Evolutionary conservation across 129 eudicot genomes (phyloP).

Genomic region (Pulicaria dysenterica): DNA sequence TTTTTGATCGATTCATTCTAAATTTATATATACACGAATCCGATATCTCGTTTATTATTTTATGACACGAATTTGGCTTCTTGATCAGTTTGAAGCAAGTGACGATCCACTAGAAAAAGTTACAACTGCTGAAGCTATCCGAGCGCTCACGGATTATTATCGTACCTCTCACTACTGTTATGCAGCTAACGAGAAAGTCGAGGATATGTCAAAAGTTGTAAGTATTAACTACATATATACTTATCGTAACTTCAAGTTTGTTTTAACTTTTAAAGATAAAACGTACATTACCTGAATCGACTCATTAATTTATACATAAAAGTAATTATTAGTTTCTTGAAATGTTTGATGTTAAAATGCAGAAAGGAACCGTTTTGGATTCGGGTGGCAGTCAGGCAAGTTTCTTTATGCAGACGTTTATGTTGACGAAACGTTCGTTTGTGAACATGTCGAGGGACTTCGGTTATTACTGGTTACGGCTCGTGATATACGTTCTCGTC

Average conservation of each 20-base stretch:
- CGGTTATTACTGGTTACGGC: constrained; percentile 97
- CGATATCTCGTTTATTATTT: no score
- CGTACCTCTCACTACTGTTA: constrained; percentile 69
- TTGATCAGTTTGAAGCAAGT: constrained; percentile 64
- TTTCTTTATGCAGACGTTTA: constrained; percentile 86
- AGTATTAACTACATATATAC: constrained; percentile 11
- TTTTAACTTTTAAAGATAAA: not conserved
- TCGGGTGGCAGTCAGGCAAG: constrained; percentile 98
- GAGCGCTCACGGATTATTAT: constrained; percentile 66
- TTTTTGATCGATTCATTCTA: not conserved
- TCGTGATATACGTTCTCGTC: constrained; percentile 80
- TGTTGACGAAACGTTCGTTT: constrained; percentile 85
- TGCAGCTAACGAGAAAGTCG: constrained; percentile 67
- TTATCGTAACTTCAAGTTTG: not conserved
- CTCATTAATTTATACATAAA: not conserved
- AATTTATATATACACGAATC: no score
- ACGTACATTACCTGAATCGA: not conserved
- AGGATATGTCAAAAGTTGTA: constrained; percentile 83
- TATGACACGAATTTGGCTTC: no score
- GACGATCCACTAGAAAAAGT: constrained; percentile 91
- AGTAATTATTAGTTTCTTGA: not conserved
- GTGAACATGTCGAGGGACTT: constrained; percentile 98
- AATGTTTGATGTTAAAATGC: constrained; percentile 26
- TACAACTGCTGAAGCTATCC: constrained; percentile 88
- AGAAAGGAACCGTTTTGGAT: constrained; percentile 95